A percentile compares a stretch with the other conserved stretches of the same genome.
These are phyloP conservation scores for Leptomonas seymouri DNA, from an alignment of 208 protist genomes.

Conservation along the genomic window DNA sequence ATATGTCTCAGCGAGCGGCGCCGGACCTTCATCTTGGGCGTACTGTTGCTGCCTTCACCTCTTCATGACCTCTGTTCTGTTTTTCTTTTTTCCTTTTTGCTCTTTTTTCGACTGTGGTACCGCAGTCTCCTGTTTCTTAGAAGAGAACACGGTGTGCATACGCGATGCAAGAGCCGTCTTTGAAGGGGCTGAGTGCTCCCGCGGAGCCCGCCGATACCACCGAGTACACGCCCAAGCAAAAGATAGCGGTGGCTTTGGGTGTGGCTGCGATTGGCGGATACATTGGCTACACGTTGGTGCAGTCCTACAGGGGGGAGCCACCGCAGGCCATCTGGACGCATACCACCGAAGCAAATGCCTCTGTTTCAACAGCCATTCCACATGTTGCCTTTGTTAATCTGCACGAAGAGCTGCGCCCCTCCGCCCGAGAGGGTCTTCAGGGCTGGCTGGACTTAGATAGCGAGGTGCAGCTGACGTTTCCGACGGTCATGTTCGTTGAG, in stretches of 20 bases:
- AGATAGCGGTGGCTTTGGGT: slow-evolving; percentile 35
- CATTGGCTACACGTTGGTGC: slow-evolving; percentile 49
- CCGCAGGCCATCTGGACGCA: slow-evolving; percentile 55
- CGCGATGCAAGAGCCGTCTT: slow-evolving; percentile 11
- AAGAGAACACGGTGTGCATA: neutral
- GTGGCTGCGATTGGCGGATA: slow-evolving; percentile 46
- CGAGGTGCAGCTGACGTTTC: slow-evolving; percentile 41
- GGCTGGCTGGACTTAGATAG: slow-evolving; percentile 29
- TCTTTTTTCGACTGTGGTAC: neutral
- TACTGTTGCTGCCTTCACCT: neutral
- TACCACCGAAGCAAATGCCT: neutral
- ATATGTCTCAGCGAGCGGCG: no score
- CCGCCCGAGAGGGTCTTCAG: slow-evolving; percentile 29
- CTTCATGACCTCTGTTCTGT: neutral
- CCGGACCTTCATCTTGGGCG: no score
- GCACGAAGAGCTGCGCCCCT: slow-evolving; percentile 19
- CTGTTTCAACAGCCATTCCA: neutral
- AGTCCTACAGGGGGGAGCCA: slow-evolving; percentile 7
- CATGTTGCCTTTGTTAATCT: slow-evolving; percentile 64
- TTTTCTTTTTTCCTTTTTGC: neutral
- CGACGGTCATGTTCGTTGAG: slow-evolving; percentile 67
- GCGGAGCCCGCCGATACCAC: neutral
- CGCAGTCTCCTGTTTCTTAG: neutral
- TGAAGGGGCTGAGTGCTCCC: neutral
- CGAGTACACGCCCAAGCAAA: slow-evolving; percentile 8